These are phyloP conservation scores for Vigna angularis DNA, from an alignment of 306 rosid species.

Conservation along the genomic window DNA sequence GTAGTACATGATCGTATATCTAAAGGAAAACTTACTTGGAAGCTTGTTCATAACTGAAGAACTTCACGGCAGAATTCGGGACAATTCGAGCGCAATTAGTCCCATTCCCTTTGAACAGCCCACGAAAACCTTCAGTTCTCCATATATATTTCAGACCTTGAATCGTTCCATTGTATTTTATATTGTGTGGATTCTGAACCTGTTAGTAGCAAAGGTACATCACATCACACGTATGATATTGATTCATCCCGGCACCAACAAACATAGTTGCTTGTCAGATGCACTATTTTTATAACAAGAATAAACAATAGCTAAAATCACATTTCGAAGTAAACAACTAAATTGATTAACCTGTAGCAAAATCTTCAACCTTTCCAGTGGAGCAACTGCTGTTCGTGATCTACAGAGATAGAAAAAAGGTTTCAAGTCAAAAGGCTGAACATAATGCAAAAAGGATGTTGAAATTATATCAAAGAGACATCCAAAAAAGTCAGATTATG, in stretches of 20 bases:
- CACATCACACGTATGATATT: background rate
- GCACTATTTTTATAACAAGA: slow-evolving; percentile 9
- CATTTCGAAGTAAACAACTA: slow-evolving; percentile 12
- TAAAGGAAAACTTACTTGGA: slow-evolving; percentile 66
- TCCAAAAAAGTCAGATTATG: background rate
- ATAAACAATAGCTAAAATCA: slow-evolving; percentile 1
- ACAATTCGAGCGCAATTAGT: slow-evolving; percentile 94
- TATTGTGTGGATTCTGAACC: slow-evolving; percentile 92
- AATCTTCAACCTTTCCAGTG: slow-evolving; percentile 88
- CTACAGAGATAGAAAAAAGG: slow-evolving; percentile 49
- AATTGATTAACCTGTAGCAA: slow-evolving; percentile 74
- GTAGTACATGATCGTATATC: background rate
- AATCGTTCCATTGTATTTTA: slow-evolving; percentile 84
- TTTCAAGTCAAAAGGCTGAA: background rate
- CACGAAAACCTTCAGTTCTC: slow-evolving; percentile 90
- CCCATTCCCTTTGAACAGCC: slow-evolving; percentile 90
- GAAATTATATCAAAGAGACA: background rate
- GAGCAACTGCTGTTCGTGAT: slow-evolving; percentile 96
- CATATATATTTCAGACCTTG: slow-evolving; percentile 93
- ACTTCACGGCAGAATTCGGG: slow-evolving; percentile 92
- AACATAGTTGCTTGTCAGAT: slow-evolving; percentile 15
- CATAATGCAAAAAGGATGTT: background rate
- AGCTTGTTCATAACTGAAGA: slow-evolving; percentile 96
- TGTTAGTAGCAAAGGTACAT: slow-evolving; percentile 44
- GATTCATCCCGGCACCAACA: slow-evolving; percentile 19